These are phyloP conservation scores for Trifolium subterraneum DNA, from an alignment of 306 rosid species.

Conservation along the genomic window DNA sequence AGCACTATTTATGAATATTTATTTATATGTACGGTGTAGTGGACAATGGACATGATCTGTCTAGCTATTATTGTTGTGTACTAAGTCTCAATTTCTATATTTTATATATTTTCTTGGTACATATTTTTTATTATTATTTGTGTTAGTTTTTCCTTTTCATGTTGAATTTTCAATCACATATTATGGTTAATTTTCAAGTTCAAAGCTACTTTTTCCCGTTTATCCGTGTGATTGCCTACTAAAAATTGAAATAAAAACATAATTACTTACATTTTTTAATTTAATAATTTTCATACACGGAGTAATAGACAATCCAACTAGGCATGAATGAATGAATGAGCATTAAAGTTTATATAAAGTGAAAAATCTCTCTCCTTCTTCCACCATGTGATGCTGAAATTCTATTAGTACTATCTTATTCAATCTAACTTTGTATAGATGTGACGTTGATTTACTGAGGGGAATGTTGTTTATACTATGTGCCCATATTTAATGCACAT, in stretches of 20 bases:
- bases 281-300: neutral
- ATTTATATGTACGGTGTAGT: slow-evolving; percentile 40
- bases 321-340: slow-evolving; percentile 44
- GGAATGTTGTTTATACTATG: slow-evolving; percentile 43
- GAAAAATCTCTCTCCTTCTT: slow-evolving; percentile 43
- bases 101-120: too few species aligned
- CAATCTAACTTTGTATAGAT: slow-evolving; percentile 48
- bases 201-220: slow-evolving; percentile 58
- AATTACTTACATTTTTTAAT: neutral
- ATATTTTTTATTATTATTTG: slow-evolving; percentile 19
- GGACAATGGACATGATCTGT: slow-evolving; percentile 36
- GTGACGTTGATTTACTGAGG: slow-evolving; percentile 54
- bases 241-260: slow-evolving; percentile 44
- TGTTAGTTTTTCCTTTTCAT: slow-evolving; percentile 32
- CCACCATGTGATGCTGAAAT: slow-evolving; percentile 40
- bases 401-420: slow-evolving; percentile 14
- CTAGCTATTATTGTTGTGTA: slow-evolving; percentile 33
- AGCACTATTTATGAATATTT: slow-evolving; percentile 34
- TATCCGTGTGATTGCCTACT: slow-evolving; percentile 61
- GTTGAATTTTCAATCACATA: slow-evolving; percentile 41
- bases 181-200: slow-evolving; percentile 58
- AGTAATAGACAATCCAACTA: slow-evolving; percentile 48
- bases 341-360: slow-evolving; percentile 50
- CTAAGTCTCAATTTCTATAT: neutral
- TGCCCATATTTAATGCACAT: slow-evolving; percentile 53